Conservation (phyloP, 1,139 yeast genomes). For the Kodamaea sp. region DNA sequence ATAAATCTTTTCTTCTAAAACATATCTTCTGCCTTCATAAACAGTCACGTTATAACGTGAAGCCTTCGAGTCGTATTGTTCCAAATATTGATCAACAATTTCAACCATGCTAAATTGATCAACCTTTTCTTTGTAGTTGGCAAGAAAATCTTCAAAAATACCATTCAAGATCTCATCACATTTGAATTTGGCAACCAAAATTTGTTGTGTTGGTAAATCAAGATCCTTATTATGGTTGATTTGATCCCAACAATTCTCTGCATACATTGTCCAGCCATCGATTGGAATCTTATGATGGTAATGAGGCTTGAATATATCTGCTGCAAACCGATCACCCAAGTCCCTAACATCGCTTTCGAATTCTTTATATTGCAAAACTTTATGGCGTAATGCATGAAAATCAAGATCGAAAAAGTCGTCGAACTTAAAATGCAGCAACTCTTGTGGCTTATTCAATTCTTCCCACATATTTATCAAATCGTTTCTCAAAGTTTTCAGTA, state of each 20-base stretch:
- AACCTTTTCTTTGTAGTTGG: slow-evolving; percentile 25
- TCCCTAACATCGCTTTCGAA: slow-evolving; percentile 60
- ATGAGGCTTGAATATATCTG: slow-evolving; percentile 57
- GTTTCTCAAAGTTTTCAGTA: slow-evolving; percentile 61
- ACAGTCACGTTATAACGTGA: slow-evolving; percentile 66
- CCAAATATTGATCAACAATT: slow-evolving; percentile 45
- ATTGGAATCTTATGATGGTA: slow-evolving; percentile 87
- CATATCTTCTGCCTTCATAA: slow-evolving; percentile 56
- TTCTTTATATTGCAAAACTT: slow-evolving; percentile 71
- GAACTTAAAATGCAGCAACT: slow-evolving; percentile 49
- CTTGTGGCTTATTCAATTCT: slow-evolving; percentile 67
- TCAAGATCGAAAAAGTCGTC: slow-evolving; percentile 80
- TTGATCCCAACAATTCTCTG: slow-evolving; percentile 90
- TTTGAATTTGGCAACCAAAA: slow-evolving; percentile 87
- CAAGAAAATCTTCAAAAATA: slow-evolving; percentile 47
- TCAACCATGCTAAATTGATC: slow-evolving; percentile 27
- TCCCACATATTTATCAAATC: slow-evolving; percentile 82
- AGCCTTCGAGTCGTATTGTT: slow-evolving; percentile 63
- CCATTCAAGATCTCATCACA: slow-evolving; percentile 79
- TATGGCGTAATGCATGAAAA: slow-evolving; percentile 82
- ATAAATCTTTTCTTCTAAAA: slow-evolving; percentile 46
- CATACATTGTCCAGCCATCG: slow-evolving; percentile 95
- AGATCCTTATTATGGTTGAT: slow-evolving; percentile 89
- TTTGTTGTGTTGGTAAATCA: slow-evolving; percentile 95
- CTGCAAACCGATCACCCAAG: slow-evolving; percentile 60